Conservation (phyloP, 306 rosid species). For the Astragalus membranaceus region DNA sequence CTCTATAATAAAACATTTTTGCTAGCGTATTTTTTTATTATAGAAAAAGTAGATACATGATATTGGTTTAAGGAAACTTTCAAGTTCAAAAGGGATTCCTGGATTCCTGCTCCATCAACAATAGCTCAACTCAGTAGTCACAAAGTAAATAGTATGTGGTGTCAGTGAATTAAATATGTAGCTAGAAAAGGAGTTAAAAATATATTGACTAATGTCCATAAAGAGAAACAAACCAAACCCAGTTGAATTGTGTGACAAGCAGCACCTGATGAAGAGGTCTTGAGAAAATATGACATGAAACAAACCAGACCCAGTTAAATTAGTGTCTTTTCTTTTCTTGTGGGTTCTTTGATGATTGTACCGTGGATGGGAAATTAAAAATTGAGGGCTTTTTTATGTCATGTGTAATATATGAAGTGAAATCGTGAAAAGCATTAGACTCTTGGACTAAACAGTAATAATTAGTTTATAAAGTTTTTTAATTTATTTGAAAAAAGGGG, state of each 20-base stretch:
- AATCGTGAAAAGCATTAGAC: not conserved
- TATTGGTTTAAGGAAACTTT: not conserved
- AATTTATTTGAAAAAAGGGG: not conserved
- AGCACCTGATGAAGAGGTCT: no score
- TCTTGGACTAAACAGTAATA: not conserved
- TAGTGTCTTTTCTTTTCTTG: not conserved
- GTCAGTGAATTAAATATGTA: not conserved
- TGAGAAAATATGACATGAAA: no score
- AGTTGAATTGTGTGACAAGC: not conserved
- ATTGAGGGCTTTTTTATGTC: not conserved
- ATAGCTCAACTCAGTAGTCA: no score
- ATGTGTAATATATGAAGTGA: not conserved
- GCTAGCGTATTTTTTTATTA: no score
- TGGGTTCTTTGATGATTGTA: not conserved
- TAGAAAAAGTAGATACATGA: no score
- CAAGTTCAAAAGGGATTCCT: not conserved
- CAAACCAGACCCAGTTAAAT: no score
- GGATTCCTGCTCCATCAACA: no score
- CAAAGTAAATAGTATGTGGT: no score
- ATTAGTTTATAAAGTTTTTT: not conserved
- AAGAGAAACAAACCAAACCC: not conserved
- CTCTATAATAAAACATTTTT: no score
- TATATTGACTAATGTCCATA: not conserved
- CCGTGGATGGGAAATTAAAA: no score
- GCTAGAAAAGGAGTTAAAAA: not conserved